These are phyloP conservation scores for Diaporthe sp. DNA, from an alignment of 2,329 filamentous ascomycete genomes.

Conservation along the genomic window DNA sequence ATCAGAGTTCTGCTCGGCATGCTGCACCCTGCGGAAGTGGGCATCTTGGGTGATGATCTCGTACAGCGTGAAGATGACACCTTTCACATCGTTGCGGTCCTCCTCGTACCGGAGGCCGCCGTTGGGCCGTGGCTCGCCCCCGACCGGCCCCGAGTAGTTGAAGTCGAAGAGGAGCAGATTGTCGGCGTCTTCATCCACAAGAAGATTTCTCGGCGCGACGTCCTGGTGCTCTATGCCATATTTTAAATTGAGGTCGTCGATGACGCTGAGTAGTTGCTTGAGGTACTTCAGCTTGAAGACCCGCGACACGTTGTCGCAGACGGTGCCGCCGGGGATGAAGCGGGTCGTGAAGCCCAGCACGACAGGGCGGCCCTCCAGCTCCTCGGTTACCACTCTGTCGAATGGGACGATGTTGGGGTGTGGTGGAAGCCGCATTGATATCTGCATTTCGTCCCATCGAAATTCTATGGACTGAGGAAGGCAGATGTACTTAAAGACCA, in stretches of 20 bases:
- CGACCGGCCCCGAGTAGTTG: conserved; percentile 47
- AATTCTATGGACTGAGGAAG: neutral
- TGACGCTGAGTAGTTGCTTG: conserved; percentile 51
- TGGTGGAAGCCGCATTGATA: conserved; percentile 51
- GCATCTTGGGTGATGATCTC: conserved; percentile 53
- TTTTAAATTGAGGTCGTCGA: conserved; percentile 54
- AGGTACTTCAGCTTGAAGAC: conserved; percentile 54
- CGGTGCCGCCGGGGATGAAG: conserved; percentile 53
- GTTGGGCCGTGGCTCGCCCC: neutral
- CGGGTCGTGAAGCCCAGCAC: conserved; percentile 45
- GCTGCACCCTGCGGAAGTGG: conserved; percentile 43
- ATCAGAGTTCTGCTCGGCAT: conserved; percentile 47
- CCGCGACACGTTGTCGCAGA: conserved; percentile 48
- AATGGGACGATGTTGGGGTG: conserved; percentile 48
- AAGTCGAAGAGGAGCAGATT: conserved; percentile 55
- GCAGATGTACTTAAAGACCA: neutral
- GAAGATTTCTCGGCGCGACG: conserved; percentile 53
- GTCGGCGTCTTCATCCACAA: conserved; percentile 51
- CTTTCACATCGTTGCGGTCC: conserved; percentile 51
- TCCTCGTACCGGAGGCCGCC: conserved; percentile 38
- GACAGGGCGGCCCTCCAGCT: conserved; percentile 30
- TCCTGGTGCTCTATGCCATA: conserved; percentile 55
- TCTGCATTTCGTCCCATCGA: conserved; percentile 53
- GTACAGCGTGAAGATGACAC: conserved; percentile 53
- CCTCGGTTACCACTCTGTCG: conserved; percentile 47